Evolutionary conservation across 2,329 filamentous ascomycete genomes (phyloP), one percentile per base, ranked within the genome.

Genomic region (Fonsecaea multimorphosa): DNA sequence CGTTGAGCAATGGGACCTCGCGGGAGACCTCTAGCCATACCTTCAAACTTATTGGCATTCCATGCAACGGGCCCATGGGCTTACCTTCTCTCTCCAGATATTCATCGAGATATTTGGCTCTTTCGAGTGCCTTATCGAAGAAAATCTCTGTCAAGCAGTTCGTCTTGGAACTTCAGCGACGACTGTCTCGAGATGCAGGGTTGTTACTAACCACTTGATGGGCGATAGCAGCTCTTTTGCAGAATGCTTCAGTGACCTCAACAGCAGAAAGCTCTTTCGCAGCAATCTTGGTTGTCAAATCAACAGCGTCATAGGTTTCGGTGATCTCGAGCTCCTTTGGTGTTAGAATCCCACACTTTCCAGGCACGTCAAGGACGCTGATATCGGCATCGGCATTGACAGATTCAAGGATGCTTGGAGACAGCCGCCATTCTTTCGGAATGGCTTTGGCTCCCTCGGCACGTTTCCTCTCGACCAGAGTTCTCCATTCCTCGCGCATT

Each of bases 71-170:
- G 0, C 89, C 89, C 40, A 83, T 76, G 0, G 81, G 74, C 66
- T 78, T 76, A 9, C 83, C 81, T 0, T 82, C 83, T 34, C 71
- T 71, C n/a, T 77, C 75, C 1, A 86, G 69, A 65, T 86, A 76
- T n/a, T 78, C 77, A 71, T 89, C 87, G 1, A 92, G 80, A 1
- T 89, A 87, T 0, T 89, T 89, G 34, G 83, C 77, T 0, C 81
- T 74, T 67, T 79, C 76, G 7, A 84, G 81, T 0, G 82, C 83
- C 40, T 71, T 70, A 14, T 77, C 75, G 1, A 86, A 71, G 65
- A 86, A 76, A 22, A 78, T 78, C 70, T 89, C 87, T 1, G 68
- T 70, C 46, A 69, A 57, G 46, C 69, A 71, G 34, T 68, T 70
- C 7, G 65, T 69, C 69, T 67, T 52, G 27, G 29, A n/a, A 19